Evolutionary conservation across 179 eudicot genomes (phyloP).

Genomic region (Vitellaria paradoxa): DNA sequence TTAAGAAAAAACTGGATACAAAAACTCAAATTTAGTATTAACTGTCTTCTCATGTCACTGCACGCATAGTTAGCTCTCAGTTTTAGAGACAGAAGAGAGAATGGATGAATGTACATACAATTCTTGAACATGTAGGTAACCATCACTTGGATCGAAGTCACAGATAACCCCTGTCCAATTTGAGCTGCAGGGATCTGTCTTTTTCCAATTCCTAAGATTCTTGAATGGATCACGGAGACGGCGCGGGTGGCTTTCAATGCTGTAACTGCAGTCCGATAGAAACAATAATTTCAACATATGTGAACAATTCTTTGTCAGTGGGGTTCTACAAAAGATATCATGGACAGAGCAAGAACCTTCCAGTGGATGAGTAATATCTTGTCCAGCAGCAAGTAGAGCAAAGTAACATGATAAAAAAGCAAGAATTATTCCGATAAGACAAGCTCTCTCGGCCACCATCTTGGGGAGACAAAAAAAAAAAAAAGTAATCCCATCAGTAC

Average conservation of each 20-base stretch:
- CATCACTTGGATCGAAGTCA: constrained; percentile 19
- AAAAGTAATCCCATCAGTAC: too few species aligned
- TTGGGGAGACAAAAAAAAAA: too few species aligned
- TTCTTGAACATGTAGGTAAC: constrained; percentile 29
- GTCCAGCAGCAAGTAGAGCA: constrained; percentile 8
- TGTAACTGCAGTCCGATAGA: constrained; percentile 20
- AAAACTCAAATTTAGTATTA: too few species aligned
- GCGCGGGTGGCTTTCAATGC: constrained; percentile 32
- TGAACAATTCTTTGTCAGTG: constrained; percentile 4
- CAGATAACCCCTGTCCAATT: constrained; percentile 41
- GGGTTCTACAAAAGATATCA: background rate
- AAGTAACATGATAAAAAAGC: constrained; percentile 9
- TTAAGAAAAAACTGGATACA: too few species aligned
- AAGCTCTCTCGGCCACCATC: constrained; percentile 3
- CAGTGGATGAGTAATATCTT: constrained; percentile 10
- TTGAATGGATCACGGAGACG: constrained; percentile 32
- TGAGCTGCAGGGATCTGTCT: constrained; percentile 47
- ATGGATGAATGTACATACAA: constrained; percentile 15
- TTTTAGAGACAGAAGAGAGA: too few species aligned
- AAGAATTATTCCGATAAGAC: constrained; percentile 10
- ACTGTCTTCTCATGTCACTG: too few species aligned
- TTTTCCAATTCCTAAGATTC: constrained; percentile 32
- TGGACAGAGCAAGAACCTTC: constrained; percentile 16
- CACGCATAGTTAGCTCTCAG: too few species aligned
- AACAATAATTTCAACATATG: background rate